Conservation (phyloP, 495 filamentous ascomycete genomes). For the Pseudotulostoma volvatum region DNA sequence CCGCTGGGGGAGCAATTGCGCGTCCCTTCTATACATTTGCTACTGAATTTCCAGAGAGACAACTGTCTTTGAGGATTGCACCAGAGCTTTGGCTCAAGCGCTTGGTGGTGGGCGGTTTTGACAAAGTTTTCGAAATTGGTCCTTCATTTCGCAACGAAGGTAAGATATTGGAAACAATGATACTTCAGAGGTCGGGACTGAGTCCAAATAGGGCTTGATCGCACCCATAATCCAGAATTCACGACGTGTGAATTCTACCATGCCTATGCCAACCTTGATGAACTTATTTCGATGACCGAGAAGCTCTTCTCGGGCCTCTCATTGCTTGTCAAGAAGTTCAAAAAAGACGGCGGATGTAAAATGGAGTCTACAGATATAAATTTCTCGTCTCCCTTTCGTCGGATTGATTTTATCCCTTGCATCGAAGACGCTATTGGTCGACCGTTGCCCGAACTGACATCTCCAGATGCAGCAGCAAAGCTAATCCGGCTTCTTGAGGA, state of each 20-base stretch:
- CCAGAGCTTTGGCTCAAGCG: constrained; percentile 94
- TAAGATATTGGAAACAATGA: constrained; percentile 6
- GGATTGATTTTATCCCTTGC: constrained; percentile 66
- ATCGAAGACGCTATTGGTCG: constrained; percentile 50
- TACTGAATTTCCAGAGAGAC: constrained; percentile 49
- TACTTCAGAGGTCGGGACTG: neutral
- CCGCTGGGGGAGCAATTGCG: constrained; percentile 68
- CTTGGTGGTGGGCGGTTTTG: constrained; percentile 78
- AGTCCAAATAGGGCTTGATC: constrained; percentile 44
- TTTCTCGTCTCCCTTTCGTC: constrained; percentile 45
- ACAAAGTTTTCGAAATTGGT: constrained; percentile 83
- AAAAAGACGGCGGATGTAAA: constrained; percentile 30
- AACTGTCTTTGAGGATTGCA: constrained; percentile 66
- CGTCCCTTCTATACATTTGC: constrained; percentile 67
- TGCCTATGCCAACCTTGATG: constrained; percentile 60
- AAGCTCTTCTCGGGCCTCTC: constrained; percentile 43
- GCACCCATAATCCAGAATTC: constrained; percentile 93
- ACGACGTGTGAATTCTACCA: constrained; percentile 94
- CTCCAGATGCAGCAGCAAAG: constrained; percentile 34
- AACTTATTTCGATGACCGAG: constrained; percentile 63
- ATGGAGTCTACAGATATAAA: constrained; percentile 26
- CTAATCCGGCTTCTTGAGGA: constrained; percentile 41
- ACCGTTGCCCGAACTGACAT: constrained; percentile 49
- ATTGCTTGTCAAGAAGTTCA: constrained; percentile 31
- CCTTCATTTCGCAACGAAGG: constrained; percentile 91